Percentiles rank a stretch among this genome's conserved stretches.
Conservation (phyloP, 352 stramenopile species). For the Pythium periplocum region DNA sequence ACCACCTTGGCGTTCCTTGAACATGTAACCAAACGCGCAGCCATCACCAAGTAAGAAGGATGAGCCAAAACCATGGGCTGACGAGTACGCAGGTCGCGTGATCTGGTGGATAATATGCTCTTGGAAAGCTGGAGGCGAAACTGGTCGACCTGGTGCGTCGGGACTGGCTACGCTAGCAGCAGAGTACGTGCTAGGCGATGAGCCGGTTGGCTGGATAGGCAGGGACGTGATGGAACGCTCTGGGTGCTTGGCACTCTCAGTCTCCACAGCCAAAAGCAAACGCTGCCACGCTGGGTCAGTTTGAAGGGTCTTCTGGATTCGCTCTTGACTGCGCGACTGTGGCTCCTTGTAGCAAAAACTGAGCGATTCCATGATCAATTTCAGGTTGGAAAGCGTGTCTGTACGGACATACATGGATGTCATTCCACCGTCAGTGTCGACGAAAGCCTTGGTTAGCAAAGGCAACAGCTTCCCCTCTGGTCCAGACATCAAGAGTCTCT, state of each 20-base stretch:
- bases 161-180: neutral
- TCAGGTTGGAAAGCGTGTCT: conserved; percentile 74
- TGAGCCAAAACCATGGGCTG: conserved; percentile 77
- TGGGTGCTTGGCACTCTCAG: conserved; percentile 39
- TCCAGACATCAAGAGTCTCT: conserved; percentile 45
- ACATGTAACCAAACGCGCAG: conserved; percentile 82
- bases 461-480: conserved; percentile 51
- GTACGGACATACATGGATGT: conserved; percentile 39
- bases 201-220: conserved; percentile 21
- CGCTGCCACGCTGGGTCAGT: conserved; percentile 48
- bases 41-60: conserved; percentile 80
- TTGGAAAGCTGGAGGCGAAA: conserved; percentile 66
- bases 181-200: neutral
- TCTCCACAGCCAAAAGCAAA: conserved; percentile 47
- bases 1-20: conserved; percentile 59
- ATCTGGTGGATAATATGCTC: conserved; percentile 88
- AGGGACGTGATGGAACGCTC: conserved; percentile 54
- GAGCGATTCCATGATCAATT: conserved; percentile 74
- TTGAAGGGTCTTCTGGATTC: conserved; percentile 49
- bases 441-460: conserved; percentile 56
- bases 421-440: conserved; percentile 33
- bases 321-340: conserved; percentile 68
- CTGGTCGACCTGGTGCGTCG: conserved; percentile 12
- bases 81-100: conserved; percentile 78
- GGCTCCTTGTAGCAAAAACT: conserved; percentile 71